Evolutionary conservation across 1,139 yeast genomes (phyloP), one percentile per base, ranked within the genome.

Genomic region (Candida sp.): DNA sequence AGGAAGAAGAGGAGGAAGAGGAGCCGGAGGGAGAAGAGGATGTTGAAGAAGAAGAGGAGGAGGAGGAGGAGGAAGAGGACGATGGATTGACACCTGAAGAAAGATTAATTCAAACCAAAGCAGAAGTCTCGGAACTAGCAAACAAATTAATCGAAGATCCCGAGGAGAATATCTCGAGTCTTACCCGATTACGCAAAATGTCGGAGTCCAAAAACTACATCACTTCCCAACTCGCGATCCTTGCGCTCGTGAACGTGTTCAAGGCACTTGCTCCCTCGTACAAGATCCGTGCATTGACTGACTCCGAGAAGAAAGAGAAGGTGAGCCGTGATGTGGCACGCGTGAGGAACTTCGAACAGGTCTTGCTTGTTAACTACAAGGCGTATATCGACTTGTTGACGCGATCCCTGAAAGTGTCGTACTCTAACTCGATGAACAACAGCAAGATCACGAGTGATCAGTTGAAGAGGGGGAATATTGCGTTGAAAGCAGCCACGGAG

Each of bases 261-360:
- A 91, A 90, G 63, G 82, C 88, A 51, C 80, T 94, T 49, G 86
- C 96, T 3, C 99, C 99, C 1, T 87, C 96, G 3, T 94, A 94
- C 68, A 81, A 86, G 58, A 92, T 94, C 53, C 80, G 97, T 65
- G 88, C 96, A 2, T 74, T 94, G 49, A 80, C 91, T 1, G 98
- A 91, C 12, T 68, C 83, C 1, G 99, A 94, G 67, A 85, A 84
- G 68, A 83, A 84, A 57, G 96, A 90, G 61, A 90, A 85, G 62
- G 96, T 91, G 4, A 77, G 94, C 23, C 90, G 81, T 64, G 99
- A 94, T 26, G 88, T 93, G 38, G 86, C 89, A 17, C 81, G 80
- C 61, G 70, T 89, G 58, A 82, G 98, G 64, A 79, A 76, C 52
- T 92, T 88, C 66, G 99, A 94, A 70, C 96, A 93, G 65, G 72